Percentiles rank a stretch among this genome's conserved stretches.
These are phyloP conservation scores for Floccularia luteovirens DNA, from an alignment of 768 basidiomycete genomes.

Conservation along the genomic window DNA sequence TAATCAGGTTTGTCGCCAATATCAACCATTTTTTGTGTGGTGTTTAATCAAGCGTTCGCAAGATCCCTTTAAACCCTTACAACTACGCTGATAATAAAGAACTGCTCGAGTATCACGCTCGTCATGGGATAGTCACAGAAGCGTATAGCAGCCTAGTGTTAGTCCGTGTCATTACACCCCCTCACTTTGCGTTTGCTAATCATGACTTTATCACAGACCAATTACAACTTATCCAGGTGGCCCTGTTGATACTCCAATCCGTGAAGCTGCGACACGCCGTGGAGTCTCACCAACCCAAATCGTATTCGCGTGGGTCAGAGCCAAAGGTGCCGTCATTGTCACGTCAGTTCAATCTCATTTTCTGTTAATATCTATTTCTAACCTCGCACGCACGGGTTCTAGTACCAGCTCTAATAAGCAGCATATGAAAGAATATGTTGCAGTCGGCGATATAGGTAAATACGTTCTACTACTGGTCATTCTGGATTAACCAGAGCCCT, in stretches of 20 bases:
- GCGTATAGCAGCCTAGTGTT: constrained; percentile 66
- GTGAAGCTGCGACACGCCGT: constrained; percentile 42
- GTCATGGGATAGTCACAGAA: constrained; percentile 59
- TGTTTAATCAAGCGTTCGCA: constrained; percentile 4
- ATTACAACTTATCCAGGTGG: constrained; percentile 56
- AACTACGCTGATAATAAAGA: constrained; percentile 45
- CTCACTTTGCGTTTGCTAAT: constrained; percentile 6
- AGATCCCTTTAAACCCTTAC: constrained; percentile 72
- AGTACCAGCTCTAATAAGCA: constrained; percentile 57
- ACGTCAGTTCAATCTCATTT: constrained; percentile 34
- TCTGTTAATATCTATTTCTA: background rate
- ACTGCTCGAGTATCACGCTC: constrained; percentile 47
- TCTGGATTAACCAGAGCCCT: background rate
- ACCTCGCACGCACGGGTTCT: background rate
- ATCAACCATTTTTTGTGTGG: background rate
- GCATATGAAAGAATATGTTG: constrained; percentile 62
- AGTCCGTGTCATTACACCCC: constrained; percentile 11
- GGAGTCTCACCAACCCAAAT: constrained; percentile 59
- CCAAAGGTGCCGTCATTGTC: constrained; percentile 61
- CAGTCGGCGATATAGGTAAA: constrained; percentile 45
- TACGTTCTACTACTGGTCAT: background rate
- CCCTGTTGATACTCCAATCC: constrained; percentile 51
- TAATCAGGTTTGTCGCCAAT: constrained; percentile 50
- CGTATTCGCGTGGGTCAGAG: constrained; percentile 60
- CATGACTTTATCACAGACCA: constrained; percentile 31